phyloP scores from a whole-genome alignment of 192 early-diverging fungal genomes.

The Coemansia sp. region DNA sequence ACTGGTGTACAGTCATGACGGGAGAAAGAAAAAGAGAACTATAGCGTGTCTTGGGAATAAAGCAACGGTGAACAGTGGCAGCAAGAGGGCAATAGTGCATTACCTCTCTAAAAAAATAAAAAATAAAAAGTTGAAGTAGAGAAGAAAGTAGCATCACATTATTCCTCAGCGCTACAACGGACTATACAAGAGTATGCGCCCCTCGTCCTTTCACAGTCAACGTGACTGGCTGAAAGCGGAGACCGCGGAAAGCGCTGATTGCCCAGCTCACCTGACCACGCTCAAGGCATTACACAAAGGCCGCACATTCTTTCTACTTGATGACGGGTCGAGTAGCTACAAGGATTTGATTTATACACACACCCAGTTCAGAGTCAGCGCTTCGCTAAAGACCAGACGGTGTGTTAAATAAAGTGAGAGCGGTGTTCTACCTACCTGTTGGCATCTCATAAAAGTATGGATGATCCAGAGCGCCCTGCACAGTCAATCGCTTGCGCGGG shows the following conservation, averaged over 20 bases:
- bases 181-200: not conserved
- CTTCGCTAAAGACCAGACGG: not conserved
- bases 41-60: constrained; percentile 2
- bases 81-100: not conserved
- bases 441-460: constrained; percentile 82
- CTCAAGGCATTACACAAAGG: not conserved
- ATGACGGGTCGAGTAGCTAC: constrained; percentile 6
- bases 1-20: constrained; percentile 44
- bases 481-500: constrained; percentile 68
- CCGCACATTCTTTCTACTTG: not conserved
- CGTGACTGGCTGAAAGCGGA: not conserved
- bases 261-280: not conserved
- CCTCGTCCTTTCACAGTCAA: not conserved
- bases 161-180: not conserved
- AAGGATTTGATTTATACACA: not conserved
- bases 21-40: constrained; percentile 1
- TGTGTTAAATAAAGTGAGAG: not conserved
- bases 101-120: not conserved
- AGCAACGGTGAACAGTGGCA: not conserved
- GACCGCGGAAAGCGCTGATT: not conserved
- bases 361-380: not conserved
- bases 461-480: constrained; percentile 60
- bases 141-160: not conserved
- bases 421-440: constrained; percentile 30
- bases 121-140: not conserved